Percentiles rank a stretch among this genome's conserved stretches.
Conservation (phyloP, 2,329 filamentous ascomycete species). For the Coleophoma crateriformis region DNA sequence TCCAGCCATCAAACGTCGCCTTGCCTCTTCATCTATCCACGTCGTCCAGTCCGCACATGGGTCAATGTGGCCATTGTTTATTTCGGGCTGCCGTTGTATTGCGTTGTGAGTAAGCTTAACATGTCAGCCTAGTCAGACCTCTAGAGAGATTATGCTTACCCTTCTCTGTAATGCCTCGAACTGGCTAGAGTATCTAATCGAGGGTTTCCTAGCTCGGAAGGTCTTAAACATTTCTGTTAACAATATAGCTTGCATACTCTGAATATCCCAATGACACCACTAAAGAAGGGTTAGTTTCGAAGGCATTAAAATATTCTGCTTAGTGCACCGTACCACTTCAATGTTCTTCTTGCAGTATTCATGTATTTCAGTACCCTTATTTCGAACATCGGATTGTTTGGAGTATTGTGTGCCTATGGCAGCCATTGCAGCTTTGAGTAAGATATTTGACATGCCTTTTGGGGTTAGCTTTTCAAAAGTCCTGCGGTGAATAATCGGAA, state of each 20-base stretch:
- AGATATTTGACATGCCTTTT: conserved; percentile 5
- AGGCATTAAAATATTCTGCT: neutral
- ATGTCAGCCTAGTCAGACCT: conserved; percentile 1
- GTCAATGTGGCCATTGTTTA: conserved; percentile 3
- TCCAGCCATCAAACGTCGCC: conserved; percentile 46
- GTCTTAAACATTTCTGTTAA: conserved; percentile 24
- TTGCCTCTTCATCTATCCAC: conserved; percentile 48
- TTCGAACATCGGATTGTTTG: conserved; percentile 17
- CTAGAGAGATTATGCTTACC: conserved; percentile 10
- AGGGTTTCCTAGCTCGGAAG: conserved; percentile 22
- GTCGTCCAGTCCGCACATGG: conserved; percentile 33
- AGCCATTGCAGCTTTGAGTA: conserved; percentile 21
- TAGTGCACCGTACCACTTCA: conserved; percentile 13
- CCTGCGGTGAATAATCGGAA: conserved; percentile 22
- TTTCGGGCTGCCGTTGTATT: no score
- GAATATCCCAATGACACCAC: conserved; percentile 15
- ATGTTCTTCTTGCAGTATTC: conserved; percentile 20
- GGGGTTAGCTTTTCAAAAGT: conserved; percentile 13
- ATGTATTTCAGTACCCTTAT: conserved; percentile 20
- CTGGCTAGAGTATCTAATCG: conserved; percentile 15
- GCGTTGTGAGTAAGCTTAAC: conserved; percentile 1
- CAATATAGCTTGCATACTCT: conserved; percentile 25
- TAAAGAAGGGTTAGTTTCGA: conserved; percentile 2
- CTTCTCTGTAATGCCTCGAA: conserved; percentile 21
- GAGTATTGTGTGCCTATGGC: conserved; percentile 26